Evolutionary conservation across 2,329 filamentous ascomycete species (phyloP), one percentile per base, ranked within the genome.

Genomic region (Diaporthe sp.): DNA sequence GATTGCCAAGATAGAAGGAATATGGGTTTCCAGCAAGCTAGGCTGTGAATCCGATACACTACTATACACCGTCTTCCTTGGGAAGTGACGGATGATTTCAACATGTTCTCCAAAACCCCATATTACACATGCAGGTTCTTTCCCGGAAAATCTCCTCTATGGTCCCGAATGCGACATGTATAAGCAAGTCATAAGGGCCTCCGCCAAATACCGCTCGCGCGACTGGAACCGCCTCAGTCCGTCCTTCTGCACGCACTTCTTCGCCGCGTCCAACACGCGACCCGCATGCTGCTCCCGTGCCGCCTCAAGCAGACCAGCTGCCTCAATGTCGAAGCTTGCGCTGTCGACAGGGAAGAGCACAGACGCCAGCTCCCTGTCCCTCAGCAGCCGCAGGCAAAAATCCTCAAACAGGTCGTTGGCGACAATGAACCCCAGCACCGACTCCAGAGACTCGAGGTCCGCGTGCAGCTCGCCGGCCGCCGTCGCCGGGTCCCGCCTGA

Each of bases 361-460:
- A 31, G 60, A 7, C 39, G 60, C 39, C 60, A 63, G 39, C n/a
- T 63, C 60, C 60, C 31, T 31, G 8, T 63, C 60, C 60, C n/a
- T 28, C 3, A 63, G 60, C 60, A 63, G 60, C 39, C 39, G 60
- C 13, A 63, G 37, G 10, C 77, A 81, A 77, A 81, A 79, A 53
- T 78, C 75, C 39, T 77, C 77, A 67, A 80, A 80, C 37, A 81
- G 76, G 34, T 77, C 77, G 42, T 78, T 74, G 22, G 70, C 61
- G 3, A 73, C 49, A n/a, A 81, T 74, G 47, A 79, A 79, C 12
- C 76, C 76, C 22, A 80, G 34, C 6, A 78, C 53, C 7, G 75
- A 77, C 25, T 58, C 34, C 17, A 79, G 65, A 5, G 79, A 79
- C 28, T 67, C 67, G 0, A 71, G 34, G 22, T 77, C 67, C n/a